phyloP scores from a whole-genome alignment of 2,329 filamentous ascomycete species.

The Trichoderma brevicompactum region DNA sequence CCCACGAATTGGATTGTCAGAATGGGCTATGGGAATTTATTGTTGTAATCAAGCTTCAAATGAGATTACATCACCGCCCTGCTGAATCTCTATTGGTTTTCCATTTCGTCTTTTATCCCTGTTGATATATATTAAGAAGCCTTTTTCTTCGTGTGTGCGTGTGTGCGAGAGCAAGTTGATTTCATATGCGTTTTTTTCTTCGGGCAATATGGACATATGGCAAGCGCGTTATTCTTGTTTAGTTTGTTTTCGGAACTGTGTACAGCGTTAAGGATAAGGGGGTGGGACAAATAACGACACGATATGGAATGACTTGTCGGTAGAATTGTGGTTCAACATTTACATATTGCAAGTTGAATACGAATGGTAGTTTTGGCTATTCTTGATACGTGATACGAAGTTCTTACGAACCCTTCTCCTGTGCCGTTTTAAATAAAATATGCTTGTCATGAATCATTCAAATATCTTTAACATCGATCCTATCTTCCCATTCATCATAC shows the following conservation, averaged over 20 bases:
- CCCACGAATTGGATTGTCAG: conserved; percentile 9
- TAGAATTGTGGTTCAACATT: background rate
- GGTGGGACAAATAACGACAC: background rate
- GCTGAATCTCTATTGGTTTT: no score
- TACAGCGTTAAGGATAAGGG: background rate
- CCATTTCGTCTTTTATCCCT: background rate
- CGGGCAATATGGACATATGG: background rate
- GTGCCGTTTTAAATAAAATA: background rate
- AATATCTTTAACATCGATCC: background rate
- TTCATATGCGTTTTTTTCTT: background rate
- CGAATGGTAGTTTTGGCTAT: background rate
- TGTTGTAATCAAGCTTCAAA: background rate
- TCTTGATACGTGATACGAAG: no score
- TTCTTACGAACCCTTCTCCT: no score
- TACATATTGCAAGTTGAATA: conserved; percentile 1
- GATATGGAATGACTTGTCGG: conserved; percentile 3
- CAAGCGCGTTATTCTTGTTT: conserved; percentile 1
- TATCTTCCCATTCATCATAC: background rate
- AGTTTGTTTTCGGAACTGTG: background rate
- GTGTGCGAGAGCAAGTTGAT: background rate
- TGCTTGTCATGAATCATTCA: conserved; percentile 9
- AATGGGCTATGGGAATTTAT: background rate
- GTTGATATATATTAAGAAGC: background rate
- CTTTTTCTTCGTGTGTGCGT: background rate
- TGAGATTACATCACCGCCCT: no score